Evolutionary conservation across 495 filamentous ascomycete genomes (phyloP).

Genomic region (Cenococcum geophilum): DNA sequence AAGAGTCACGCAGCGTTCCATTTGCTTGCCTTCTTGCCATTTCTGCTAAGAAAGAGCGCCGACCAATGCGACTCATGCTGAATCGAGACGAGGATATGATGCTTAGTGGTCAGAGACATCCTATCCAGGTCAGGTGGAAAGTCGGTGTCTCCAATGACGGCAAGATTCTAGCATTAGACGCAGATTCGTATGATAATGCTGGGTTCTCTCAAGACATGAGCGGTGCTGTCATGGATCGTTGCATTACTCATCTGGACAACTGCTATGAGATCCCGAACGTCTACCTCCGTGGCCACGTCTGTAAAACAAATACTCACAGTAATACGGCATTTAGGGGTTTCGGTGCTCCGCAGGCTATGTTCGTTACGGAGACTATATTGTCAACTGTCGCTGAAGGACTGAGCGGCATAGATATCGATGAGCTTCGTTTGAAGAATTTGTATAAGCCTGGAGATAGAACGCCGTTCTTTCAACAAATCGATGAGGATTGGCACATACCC

Average conservation of each 20-base stretch:
- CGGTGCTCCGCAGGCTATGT: constrained; percentile 42
- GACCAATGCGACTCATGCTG: constrained; percentile 42
- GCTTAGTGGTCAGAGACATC: constrained; percentile 39
- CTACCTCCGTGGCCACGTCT: constrained; percentile 38
- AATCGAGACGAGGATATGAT: constrained; percentile 44
- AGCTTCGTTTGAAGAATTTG: constrained; percentile 40
- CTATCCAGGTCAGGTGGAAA: constrained; percentile 41
- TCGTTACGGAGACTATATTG: constrained; percentile 40
- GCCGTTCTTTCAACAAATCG: constrained; percentile 39
- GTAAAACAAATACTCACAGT: constrained; percentile 43
- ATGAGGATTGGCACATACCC: constrained; percentile 42
- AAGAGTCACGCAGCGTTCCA: constrained; percentile 39
- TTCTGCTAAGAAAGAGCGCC: constrained; percentile 40
- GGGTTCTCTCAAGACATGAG: constrained; percentile 41
- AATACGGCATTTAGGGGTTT: constrained; percentile 44
- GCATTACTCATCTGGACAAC: constrained; percentile 40
- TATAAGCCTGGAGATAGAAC: constrained; percentile 39
- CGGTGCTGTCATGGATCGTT: constrained; percentile 42
- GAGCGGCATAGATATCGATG: constrained; percentile 35
- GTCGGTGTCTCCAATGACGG: constrained; percentile 41
- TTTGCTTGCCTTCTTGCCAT: constrained; percentile 40
- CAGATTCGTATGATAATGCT: constrained; percentile 41
- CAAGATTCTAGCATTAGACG: constrained; percentile 39
- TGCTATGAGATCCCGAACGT: constrained; percentile 41
- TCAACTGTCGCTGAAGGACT: constrained; percentile 39